Conservation (phyloP, 169 alveolate genomes). For the Cryptosporidium meleagridis region DNA sequence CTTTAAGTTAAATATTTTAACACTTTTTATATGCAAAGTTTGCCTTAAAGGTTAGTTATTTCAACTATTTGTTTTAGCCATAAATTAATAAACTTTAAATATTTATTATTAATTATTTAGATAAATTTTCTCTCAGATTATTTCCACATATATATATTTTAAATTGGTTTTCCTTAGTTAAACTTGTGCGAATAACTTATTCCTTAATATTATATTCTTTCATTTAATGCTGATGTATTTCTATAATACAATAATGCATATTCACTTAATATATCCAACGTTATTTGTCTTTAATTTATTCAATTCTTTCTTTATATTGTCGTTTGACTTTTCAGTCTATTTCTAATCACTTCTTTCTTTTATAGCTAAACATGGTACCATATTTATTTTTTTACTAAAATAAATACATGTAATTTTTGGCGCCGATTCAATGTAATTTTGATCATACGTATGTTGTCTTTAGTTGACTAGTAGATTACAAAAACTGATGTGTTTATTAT, state of each 20-base stretch:
- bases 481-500: too few relatives aligned
- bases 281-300: slow-evolving; percentile 13
- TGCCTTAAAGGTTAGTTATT: neutral
- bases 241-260: neutral
- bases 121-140: neutral
- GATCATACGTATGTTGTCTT: neutral
- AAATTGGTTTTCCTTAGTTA: neutral
- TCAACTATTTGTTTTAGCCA: neutral
- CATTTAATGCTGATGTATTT: neutral
- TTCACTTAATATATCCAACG: slow-evolving; percentile 15
- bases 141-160: neutral
- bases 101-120: neutral
- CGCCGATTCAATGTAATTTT: neutral
- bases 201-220: neutral
- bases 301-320: slow-evolving; percentile 3
- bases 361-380: neutral
- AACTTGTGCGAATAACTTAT: neutral
- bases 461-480: neutral
- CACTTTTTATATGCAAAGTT: neutral
- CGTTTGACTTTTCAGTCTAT: slow-evolving; percentile 29
- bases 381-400: neutral
- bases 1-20: neutral
- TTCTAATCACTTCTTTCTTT: neutral
- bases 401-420: neutral
- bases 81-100: neutral